A percentile compares a stretch with the other conserved stretches of the same genome.
Evolutionary conservation across 2,329 filamentous ascomycete species (phyloP).

Genomic region (Penicillium occitanis): DNA sequence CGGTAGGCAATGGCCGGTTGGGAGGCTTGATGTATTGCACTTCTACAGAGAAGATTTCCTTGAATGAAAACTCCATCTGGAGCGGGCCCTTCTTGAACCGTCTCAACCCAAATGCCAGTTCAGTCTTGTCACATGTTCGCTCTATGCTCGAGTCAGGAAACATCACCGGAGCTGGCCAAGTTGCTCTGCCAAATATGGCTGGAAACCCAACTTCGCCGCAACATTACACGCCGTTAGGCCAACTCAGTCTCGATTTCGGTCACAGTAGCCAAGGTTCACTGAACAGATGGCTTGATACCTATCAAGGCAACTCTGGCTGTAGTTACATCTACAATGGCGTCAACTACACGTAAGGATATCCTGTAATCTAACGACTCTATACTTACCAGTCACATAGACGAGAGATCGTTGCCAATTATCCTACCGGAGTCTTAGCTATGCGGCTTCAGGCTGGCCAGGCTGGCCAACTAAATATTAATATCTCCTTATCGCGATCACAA

Average conservation of each 20-base stretch:
- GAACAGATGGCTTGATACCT: background rate
- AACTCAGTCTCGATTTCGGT: background rate
- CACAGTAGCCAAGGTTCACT: background rate
- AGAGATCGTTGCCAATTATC: background rate
- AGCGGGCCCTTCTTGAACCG: conserved; percentile 25
- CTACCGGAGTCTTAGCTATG: background rate
- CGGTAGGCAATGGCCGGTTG: conserved; percentile 26
- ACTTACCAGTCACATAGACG: background rate
- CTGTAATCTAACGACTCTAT: background rate
- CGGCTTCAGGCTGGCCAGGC: background rate
- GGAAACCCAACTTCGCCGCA: background rate
- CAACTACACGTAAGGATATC: background rate
- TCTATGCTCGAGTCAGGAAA: background rate
- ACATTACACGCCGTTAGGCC: background rate
- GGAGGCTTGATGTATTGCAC: conserved; percentile 25
- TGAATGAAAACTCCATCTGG: conserved; percentile 29
- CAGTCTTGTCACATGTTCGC: background rate
- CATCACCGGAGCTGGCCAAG: background rate
- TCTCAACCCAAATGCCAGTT: conserved; percentile 17
- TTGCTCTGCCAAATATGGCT: background rate
- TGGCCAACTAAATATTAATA: background rate
- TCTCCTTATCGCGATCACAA: background rate
- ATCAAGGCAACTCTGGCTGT: background rate
- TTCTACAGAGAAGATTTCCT: conserved; percentile 22
- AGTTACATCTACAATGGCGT: conserved; percentile 3